A percentile compares a stretch with the other conserved stretches of the same genome.
Evolutionary conservation across 768 basidiomycete genomes (phyloP).

Genomic region (Podaxis mareebaensis): DNA sequence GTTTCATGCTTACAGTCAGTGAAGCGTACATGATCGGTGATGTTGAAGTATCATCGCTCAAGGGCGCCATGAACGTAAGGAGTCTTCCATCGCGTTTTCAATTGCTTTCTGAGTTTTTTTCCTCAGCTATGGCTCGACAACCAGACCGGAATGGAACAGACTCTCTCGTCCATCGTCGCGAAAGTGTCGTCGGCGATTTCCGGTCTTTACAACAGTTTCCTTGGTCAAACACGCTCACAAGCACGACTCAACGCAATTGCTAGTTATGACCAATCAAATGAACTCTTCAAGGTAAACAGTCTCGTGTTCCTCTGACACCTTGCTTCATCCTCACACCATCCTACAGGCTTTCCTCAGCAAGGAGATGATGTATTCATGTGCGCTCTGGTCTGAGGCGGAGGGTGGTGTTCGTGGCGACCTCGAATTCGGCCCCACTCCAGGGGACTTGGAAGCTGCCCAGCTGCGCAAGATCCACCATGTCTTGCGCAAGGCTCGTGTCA

Average conservation of each 20-base stretch:
- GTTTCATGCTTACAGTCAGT: slow-evolving; percentile 49
- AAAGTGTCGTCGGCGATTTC: slow-evolving; percentile 59
- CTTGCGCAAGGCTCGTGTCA: slow-evolving; percentile 73
- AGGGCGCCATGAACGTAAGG: slow-evolving; percentile 63
- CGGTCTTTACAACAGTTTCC: slow-evolving; percentile 66
- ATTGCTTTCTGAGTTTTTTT: slow-evolving; percentile 3
- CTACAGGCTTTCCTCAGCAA: slow-evolving; percentile 72
- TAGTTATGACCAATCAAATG: slow-evolving; percentile 92
- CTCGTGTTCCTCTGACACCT: slow-evolving; percentile 9
- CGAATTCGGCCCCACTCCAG: slow-evolving; percentile 49
- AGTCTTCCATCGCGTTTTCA: slow-evolving; percentile 7
- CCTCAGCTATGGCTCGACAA: slow-evolving; percentile 71
- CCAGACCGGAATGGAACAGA: slow-evolving; percentile 55
- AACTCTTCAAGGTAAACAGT: slow-evolving; percentile 68
- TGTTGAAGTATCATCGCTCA: slow-evolving; percentile 59
- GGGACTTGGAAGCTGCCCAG: slow-evolving; percentile 82
- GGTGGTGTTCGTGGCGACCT: slow-evolving; percentile 79
- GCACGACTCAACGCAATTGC: slow-evolving; percentile 81
- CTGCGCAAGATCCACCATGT: slow-evolving; percentile 82
- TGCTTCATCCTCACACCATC: slow-evolving; percentile 12
- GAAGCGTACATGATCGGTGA: slow-evolving; percentile 78
- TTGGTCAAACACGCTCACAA: slow-evolving; percentile 72
- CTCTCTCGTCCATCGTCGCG: slow-evolving; percentile 56
- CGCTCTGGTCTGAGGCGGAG: slow-evolving; percentile 78
- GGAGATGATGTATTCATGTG: slow-evolving; percentile 97